Conservation (phyloP, 768 basidiomycete genomes). For the Pleurotus cornucopiae region DNA sequence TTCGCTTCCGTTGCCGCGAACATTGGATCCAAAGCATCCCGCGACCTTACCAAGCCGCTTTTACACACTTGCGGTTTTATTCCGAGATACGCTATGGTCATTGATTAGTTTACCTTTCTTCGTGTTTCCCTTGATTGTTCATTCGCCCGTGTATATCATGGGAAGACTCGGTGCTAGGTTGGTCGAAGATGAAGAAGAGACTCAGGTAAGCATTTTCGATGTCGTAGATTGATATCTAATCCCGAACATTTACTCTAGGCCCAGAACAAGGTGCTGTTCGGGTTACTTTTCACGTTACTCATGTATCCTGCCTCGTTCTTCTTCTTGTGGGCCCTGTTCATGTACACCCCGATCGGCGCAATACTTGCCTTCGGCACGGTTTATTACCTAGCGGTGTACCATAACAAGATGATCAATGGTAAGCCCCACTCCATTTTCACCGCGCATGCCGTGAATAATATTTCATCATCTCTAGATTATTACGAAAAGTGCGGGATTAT, state of each 20-base stretch:
- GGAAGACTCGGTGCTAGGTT: conserved; percentile 70
- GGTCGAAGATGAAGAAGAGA: conserved; percentile 85
- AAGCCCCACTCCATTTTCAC: conserved; percentile 28
- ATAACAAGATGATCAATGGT: conserved; percentile 83
- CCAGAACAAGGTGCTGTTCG: conserved; percentile 94
- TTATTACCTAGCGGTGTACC: conserved; percentile 80
- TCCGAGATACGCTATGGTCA: conserved; percentile 71
- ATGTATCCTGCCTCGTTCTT: conserved; percentile 86
- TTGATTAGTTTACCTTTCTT: conserved; percentile 85
- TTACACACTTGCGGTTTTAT: conserved; percentile 69
- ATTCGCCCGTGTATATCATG: conserved; percentile 83
- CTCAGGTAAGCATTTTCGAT: conserved; percentile 37
- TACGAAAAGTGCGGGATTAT: conserved; percentile 64
- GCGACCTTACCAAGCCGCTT: conserved; percentile 80
- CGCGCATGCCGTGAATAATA: conserved; percentile 10
- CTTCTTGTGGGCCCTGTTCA: conserved; percentile 79
- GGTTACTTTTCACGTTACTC: conserved; percentile 65
- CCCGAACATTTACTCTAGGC: conserved; percentile 32
- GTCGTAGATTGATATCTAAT: background rate
- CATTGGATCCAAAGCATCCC: conserved; percentile 75
- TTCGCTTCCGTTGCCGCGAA: conserved; percentile 77
- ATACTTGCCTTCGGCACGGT: conserved; percentile 64
- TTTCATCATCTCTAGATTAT: conserved; percentile 42
- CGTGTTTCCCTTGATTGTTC: conserved; percentile 77
- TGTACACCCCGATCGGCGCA: conserved; percentile 71